These are phyloP conservation scores for Phaeophleospora eucalypticola DNA, from an alignment of 2,329 filamentous ascomycete genomes.

Conservation along the genomic window DNA sequence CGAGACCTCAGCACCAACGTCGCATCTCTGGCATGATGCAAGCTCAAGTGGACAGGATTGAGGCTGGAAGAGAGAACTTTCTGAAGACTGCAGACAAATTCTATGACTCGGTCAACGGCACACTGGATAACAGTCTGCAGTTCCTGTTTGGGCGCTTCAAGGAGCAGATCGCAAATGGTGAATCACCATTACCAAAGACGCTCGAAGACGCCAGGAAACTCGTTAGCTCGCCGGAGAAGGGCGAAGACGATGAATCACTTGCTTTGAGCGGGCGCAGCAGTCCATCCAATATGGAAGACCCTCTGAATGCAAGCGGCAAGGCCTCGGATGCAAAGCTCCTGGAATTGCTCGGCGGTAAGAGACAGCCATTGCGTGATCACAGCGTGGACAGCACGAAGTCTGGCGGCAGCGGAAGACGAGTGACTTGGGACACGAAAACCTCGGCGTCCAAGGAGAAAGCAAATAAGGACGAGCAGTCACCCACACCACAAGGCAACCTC, in stretches of 20 bases:
- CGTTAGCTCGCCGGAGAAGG: constrained; percentile 61
- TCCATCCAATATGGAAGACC: constrained; percentile 27
- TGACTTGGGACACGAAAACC: constrained; percentile 24
- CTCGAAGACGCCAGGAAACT: constrained; percentile 88
- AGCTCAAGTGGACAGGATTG: constrained; percentile 75
- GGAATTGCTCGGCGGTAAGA: constrained; percentile 66
- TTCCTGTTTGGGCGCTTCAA: constrained; percentile 86
- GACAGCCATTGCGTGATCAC: constrained; percentile 58
- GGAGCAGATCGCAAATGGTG: constrained; percentile 57
- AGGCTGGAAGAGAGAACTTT: constrained; percentile 63
- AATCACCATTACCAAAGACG: constrained; percentile 67
- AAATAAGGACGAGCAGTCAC: constrained; percentile 10
- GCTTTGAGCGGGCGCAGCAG: constrained; percentile 38
- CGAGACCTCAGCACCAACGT: constrained; percentile 57
- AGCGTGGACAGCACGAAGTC: constrained; percentile 72
- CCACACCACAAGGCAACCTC: constrained; percentile 19
- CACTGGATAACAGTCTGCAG: constrained; percentile 86
- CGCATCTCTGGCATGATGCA: constrained; percentile 83
- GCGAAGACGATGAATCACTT: constrained; percentile 22
- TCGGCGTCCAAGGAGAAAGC: constrained; percentile 15
- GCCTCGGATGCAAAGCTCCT: constrained; percentile 57
- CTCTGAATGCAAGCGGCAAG: constrained; percentile 19
- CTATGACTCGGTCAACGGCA: constrained; percentile 85
- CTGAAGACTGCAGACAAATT: constrained; percentile 86
- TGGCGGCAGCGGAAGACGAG: constrained; percentile 48